Conservation (phyloP, 1,284 basidiomycete genomes). For the Ustilago nuda region DNA sequence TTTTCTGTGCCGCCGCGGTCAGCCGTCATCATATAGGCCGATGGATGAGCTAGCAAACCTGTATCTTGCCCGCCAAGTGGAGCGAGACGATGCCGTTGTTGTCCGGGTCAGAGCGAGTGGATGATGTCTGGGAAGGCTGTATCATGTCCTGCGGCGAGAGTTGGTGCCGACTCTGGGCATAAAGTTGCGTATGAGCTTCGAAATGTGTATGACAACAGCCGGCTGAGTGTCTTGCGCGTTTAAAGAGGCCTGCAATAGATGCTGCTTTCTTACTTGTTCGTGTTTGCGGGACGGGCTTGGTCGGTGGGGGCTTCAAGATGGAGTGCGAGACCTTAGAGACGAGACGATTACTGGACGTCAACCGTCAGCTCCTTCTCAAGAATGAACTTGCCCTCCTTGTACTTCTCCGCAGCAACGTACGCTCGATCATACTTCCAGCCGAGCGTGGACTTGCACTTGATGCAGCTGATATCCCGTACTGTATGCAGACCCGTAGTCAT, state of each 20-base stretch:
- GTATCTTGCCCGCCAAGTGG: background rate
- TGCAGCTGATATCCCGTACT: constrained; percentile 92
- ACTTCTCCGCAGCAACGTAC: constrained; percentile 88
- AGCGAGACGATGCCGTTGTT: background rate
- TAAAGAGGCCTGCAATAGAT: too few relatives aligned
- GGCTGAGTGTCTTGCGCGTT: too few relatives aligned
- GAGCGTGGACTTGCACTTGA: constrained; percentile 83
- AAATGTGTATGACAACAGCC: too few relatives aligned
- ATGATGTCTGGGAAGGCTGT: background rate
- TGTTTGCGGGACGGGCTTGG: too few relatives aligned
- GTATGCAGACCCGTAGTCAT: constrained; percentile 98
- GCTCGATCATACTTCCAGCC: constrained; percentile 99
- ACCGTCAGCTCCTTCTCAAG: constrained; percentile 78
- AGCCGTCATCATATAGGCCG: too few relatives aligned
- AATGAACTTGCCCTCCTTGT: constrained; percentile 98
- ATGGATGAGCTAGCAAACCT: background rate
- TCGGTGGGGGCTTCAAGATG: background rate
- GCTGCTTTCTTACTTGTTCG: too few relatives aligned
- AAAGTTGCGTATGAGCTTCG: too few relatives aligned
- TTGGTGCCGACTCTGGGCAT: background rate
- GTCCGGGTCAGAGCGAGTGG: background rate
- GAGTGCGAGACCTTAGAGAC: background rate
- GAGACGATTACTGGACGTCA: constrained; percentile 45
- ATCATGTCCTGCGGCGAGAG: background rate
- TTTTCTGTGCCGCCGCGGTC: too few relatives aligned